These are phyloP conservation scores for Lepidium campestre DNA, from an alignment of 441 rosid species.

Conservation along the genomic window DNA sequence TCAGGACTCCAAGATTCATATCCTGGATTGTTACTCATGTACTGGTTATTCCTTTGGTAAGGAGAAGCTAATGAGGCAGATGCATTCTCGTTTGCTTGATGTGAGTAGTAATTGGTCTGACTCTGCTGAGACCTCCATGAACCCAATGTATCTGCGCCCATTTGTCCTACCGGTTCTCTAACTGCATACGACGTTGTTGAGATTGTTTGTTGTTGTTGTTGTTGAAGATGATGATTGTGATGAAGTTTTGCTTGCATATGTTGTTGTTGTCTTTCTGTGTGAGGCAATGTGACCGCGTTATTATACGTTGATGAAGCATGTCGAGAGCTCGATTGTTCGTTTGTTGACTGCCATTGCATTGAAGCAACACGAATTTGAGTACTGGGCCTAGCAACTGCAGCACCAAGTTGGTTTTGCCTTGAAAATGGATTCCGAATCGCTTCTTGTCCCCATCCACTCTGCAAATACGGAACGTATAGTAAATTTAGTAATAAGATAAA, in stretches of 20 bases:
- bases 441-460: constrained; percentile 73
- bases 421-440: constrained; percentile 65
- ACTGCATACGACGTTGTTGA: constrained; percentile 31
- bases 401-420: constrained; percentile 38
- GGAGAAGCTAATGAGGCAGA: constrained; percentile 29
- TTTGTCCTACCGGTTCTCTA: constrained; percentile 37
- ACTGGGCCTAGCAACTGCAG: constrained; percentile 25
- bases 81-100: constrained; percentile 37
- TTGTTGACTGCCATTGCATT: constrained; percentile 35
- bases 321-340: constrained; percentile 28
- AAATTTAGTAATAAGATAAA: neutral
- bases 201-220: constrained; percentile 25
- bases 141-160: constrained; percentile 29
- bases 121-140: constrained; percentile 53
- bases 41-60: constrained; percentile 41
- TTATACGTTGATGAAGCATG: constrained; percentile 34
- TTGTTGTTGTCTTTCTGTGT: constrained; percentile 29
- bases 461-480: constrained; percentile 34
- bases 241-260: constrained; percentile 19
- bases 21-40: constrained; percentile 39
- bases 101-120: constrained; percentile 33
- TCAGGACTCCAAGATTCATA: constrained; percentile 95
- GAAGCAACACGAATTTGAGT: constrained; percentile 25
- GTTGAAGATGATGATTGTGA: constrained; percentile 27
- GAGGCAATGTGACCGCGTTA: constrained; percentile 28